These are phyloP conservation scores for Filosporella fistucella DNA, from an alignment of 495 filamentous ascomycete species.

Conservation along the genomic window DNA sequence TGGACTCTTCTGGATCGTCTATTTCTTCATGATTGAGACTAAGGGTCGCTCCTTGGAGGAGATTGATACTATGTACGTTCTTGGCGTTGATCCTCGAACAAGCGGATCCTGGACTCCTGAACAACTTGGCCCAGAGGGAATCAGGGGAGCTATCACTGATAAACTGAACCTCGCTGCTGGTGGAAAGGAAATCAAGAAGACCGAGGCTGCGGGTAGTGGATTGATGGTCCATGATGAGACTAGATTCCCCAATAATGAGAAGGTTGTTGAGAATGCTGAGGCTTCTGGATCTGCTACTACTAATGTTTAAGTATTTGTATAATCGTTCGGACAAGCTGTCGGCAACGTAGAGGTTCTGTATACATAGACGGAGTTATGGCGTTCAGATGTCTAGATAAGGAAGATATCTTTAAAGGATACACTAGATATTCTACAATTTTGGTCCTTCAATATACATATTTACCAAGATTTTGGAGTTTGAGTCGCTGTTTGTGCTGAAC, in stretches of 20 bases:
- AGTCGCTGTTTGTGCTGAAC: too few species aligned
- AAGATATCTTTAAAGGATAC: too few species aligned
- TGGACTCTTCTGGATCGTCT: constrained; percentile 65
- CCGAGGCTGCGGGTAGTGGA: background rate
- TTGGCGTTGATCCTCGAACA: constrained; percentile 61
- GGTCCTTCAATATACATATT: too few species aligned
- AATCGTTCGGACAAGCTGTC: too few species aligned
- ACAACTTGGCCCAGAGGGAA: constrained; percentile 1
- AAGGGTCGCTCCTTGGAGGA: constrained; percentile 50
- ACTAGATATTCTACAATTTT: too few species aligned
- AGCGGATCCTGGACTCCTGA: constrained; percentile 50
- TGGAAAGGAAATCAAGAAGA: constrained; percentile 12
- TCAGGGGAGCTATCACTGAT: constrained; percentile 5
- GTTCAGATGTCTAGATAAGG: too few species aligned
- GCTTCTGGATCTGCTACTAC: too few species aligned
- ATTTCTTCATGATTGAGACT: constrained; percentile 64
- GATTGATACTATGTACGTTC: constrained; percentile 75
- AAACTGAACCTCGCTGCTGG: background rate
- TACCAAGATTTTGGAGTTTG: too few species aligned
- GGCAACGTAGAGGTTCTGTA: too few species aligned
- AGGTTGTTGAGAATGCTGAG: too few species aligned
- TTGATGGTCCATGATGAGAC: constrained; percentile 15
- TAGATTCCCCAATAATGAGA: constrained; percentile 9
- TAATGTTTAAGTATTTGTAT: too few species aligned
- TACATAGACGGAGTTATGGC: too few species aligned